Evolutionary conservation across 2,329 filamentous ascomycete genomes (phyloP), one percentile per base, ranked within the genome.

Genomic region (Furcasterigmium furcatum): DNA sequence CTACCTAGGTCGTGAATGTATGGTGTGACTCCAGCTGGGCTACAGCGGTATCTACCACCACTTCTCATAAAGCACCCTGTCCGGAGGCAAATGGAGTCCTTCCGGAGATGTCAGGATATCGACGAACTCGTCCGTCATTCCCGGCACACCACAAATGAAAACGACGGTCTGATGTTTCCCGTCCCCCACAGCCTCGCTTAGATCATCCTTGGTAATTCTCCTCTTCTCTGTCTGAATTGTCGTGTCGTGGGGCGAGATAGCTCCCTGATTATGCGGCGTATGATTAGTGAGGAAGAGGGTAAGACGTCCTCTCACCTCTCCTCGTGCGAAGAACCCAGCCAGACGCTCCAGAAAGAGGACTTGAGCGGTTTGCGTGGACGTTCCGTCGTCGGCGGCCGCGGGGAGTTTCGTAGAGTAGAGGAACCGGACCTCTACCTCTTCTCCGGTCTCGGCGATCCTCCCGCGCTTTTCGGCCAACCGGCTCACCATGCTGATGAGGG

Each of bases 401-500:
- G 65, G 47, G 60, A 59, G 52, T 47, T 68, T 71, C 20, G 68
- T 79, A 4, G 79, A 78, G 60, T 91, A 91, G 25, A 91, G 54
- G 46, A 91, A 71, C 35, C 73, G 68, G 14, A 88, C 74, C 13
- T 78, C 64, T 9, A 63, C 51, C 5, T 47, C 40, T 3, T 60
- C 44, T 10, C 32, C 34, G 4, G 19, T 16, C 13, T 34, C 18
- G 12, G 19, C 19, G 10, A 30, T n/a, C 19, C 34, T 16, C n/a
- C 34, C 34, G n/a, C 45, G 32, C 38, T 67, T 66, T 53, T 76
- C 65, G 20, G 72, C 72, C 7, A 91, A 68, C 49, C 78, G 75
- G 14, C 79, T 74, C 41, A 90, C 67, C 62, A 92, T 92, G 45
- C 87, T 88, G 46, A 90, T 78, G 5, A 92, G 67, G 1, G 88